These are phyloP conservation scores for Fraxinus nigra DNA, from an alignment of 305 asterid species.

Conservation along the genomic window DNA sequence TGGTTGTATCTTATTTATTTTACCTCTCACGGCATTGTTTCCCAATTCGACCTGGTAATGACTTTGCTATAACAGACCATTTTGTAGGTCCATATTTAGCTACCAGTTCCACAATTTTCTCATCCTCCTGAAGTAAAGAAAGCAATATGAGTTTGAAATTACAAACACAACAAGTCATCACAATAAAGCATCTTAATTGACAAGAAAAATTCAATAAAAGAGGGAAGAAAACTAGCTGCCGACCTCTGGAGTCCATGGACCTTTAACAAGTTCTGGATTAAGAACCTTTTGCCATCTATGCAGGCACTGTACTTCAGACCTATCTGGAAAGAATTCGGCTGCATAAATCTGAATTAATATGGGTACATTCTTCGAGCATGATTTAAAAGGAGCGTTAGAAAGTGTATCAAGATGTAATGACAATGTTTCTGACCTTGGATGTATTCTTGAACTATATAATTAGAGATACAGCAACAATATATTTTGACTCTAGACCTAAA, in stretches of 20 bases:
- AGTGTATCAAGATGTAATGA: slow-evolving; percentile 11
- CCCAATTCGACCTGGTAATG: slow-evolving; percentile 97
- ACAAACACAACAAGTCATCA: slow-evolving; percentile 18
- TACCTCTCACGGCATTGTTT: slow-evolving; percentile 99
- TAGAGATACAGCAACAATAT: neutral
- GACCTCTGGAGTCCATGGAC: slow-evolving; percentile 98
- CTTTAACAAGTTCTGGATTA: slow-evolving; percentile 97
- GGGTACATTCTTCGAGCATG: slow-evolving; percentile 5
- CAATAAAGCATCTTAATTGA: slow-evolving; percentile 19
- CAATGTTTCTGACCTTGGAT: neutral
- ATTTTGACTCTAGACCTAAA: neutral
- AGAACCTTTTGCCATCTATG: slow-evolving; percentile 99
- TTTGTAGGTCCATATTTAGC: slow-evolving; percentile 84
- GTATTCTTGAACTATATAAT: slow-evolving; percentile 6
- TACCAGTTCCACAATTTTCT: slow-evolving; percentile 71
- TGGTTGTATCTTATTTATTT: slow-evolving; percentile 14
- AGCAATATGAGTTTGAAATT: slow-evolving; percentile 18
- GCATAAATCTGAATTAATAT: slow-evolving; percentile 32
- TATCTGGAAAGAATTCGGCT: slow-evolving; percentile 94
- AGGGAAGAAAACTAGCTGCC: slow-evolving; percentile 19
- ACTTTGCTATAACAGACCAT: slow-evolving; percentile 94
- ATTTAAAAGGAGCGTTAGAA: neutral
- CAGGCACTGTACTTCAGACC: slow-evolving; percentile 99
- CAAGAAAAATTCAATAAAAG: slow-evolving; percentile 7
- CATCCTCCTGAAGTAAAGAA: slow-evolving; percentile 71